Conservation (phyloP, 768 basidiomycete genomes). For the Mycena chlorophos region DNA sequence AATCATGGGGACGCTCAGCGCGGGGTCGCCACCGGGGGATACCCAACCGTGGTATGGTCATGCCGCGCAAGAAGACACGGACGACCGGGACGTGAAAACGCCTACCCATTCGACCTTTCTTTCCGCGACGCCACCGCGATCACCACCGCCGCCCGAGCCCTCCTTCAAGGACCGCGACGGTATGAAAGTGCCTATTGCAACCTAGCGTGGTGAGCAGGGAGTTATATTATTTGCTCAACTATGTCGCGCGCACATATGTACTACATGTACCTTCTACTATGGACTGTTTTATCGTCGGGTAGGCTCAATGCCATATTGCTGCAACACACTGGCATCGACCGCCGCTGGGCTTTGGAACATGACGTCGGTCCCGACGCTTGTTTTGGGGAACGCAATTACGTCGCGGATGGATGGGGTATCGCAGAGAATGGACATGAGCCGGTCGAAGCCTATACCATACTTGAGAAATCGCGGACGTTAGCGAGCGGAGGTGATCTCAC, state of each 20-base stretch:
- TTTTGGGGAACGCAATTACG: conserved; percentile 97
- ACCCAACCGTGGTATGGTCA: conserved; percentile 24
- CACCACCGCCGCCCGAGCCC: conserved; percentile 27
- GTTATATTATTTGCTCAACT: conserved; percentile 18
- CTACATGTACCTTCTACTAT: conserved; percentile 26
- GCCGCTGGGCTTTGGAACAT: conserved; percentile 87
- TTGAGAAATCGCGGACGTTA: conserved; percentile 14
- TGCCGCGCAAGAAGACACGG: conserved; percentile 19
- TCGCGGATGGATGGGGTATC: conserved; percentile 86
- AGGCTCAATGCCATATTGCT: conserved; percentile 63
- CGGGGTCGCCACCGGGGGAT: conserved; percentile 27
- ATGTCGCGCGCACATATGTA: conserved; percentile 22
- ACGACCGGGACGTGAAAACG: conserved; percentile 42
- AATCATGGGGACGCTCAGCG: conserved; percentile 23
- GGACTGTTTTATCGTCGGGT: conserved; percentile 19
- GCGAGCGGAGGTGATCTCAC: conserved; percentile 42
- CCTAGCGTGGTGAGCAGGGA: conserved; percentile 10
- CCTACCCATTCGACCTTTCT: conserved; percentile 44
- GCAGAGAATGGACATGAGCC: conserved; percentile 89
- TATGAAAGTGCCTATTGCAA: conserved; percentile 24
- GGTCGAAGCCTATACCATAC: conserved; percentile 73
- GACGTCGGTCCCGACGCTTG: conserved; percentile 76
- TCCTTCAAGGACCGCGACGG: conserved; percentile 28
- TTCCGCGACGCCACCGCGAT: conserved; percentile 22
- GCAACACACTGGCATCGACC: conserved; percentile 49